Conservation (phyloP, 108 stramenopile genomes). For the Fragilariopsis cylindrus region DNA sequence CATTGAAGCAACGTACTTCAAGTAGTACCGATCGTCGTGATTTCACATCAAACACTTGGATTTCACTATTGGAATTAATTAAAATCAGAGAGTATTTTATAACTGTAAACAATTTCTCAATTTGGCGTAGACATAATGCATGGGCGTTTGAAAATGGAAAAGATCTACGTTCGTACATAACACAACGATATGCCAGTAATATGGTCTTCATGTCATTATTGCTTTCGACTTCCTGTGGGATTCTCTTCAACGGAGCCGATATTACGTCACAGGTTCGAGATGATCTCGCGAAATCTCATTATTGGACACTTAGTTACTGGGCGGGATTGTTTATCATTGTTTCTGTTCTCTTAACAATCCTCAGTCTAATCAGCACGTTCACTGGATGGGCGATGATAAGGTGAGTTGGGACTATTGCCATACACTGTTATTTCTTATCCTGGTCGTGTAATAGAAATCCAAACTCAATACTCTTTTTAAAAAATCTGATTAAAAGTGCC, state of each 20-base stretch:
- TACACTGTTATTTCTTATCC: no score
- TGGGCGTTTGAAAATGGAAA: constrained; percentile 62
- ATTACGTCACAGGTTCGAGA: constrained; percentile 44
- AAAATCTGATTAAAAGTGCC: constrained; percentile 16
- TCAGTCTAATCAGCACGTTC: constrained; percentile 55
- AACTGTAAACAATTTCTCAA: constrained; percentile 49
- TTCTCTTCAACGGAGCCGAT: constrained; percentile 54
- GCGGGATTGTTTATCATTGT: constrained; percentile 56
- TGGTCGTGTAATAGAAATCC: not conserved
- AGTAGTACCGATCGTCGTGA: constrained; percentile 42
- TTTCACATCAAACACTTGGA: constrained; percentile 42
- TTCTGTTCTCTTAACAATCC: constrained; percentile 51
- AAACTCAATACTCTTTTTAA: constrained; percentile 30
- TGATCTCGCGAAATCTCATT: constrained; percentile 38
- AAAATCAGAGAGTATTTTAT: constrained; percentile 49
- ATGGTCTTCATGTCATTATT: constrained; percentile 79
- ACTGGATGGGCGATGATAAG: constrained; percentile 51
- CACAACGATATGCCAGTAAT: constrained; percentile 51
- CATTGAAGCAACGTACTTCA: constrained; percentile 65
- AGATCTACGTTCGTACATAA: constrained; percentile 55
- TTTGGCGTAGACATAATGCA: constrained; percentile 61
- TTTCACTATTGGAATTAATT: constrained; percentile 39
- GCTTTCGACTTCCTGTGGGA: constrained; percentile 50
- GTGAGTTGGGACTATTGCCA: no score
- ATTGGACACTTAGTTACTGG: constrained; percentile 46